Evolutionary conservation across 1,139 yeast genomes (phyloP), one percentile per base, ranked within the genome.

Genomic region (Geotrichum carabidarum): DNA sequence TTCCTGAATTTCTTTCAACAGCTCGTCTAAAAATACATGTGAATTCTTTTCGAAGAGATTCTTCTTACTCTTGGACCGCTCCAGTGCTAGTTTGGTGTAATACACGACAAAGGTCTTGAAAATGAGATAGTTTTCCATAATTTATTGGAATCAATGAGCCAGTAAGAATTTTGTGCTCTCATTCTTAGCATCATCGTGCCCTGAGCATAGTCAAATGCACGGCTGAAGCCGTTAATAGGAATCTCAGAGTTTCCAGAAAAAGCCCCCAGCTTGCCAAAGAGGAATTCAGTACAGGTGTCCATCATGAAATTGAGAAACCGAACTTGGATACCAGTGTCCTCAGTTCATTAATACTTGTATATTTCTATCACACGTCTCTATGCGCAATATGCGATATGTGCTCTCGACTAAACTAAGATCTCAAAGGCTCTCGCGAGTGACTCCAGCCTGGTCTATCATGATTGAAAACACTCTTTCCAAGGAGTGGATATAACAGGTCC

Each of bases 271-370:
- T 75, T 78, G 32, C 84, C 85, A 66, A 80, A 80, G 60, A 81
- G 69, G 62, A 80, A 79, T 64, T 80, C 83, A 15, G 84, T 78
- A 8, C 84, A 79, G n/a, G 82, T 75, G 63, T 81, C 85, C 62
- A 81, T 74, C 6, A 84, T 80, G 51, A 80, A 68, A 59, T 72
- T 68, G 67, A 75, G 79, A 63, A 80, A 78, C 48, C 74, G 68
- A 27, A 71, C 73, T 63, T 79, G 83, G 44, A 78, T 61, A 60
- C 81, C 82, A 60, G 71, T 4, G 65, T 66, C 30, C 31, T 22
- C 15, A 44, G 17, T 36, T 45, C 44, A 73, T 68, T 44, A 79
- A 66, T 4, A 62, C 65, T 61, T 72, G 74, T 6, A 76, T 57
- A 55, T 77, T 80, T 2, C 14, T 11, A 34, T 49, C 81, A 58